phyloP scores from a whole-genome alignment of 2,329 filamentous ascomycete genomes.

The Sporothrix pallida region DNA sequence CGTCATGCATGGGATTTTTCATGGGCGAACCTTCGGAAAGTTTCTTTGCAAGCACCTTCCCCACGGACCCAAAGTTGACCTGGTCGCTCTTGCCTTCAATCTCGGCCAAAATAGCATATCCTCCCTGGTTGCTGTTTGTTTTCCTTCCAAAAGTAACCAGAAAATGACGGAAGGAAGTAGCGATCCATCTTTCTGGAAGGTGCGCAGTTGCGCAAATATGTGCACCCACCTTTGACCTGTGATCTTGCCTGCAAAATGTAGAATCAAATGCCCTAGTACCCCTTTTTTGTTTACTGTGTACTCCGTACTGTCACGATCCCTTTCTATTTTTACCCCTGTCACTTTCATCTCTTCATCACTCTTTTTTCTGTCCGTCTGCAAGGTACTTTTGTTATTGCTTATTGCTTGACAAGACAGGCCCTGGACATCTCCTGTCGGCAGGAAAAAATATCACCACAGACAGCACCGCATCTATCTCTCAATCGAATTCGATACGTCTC shows the following conservation, averaged over 20 bases:
- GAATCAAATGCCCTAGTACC: neutral
- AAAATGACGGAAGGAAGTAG: conserved; percentile 7
- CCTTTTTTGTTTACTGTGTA: neutral
- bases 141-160: neutral
- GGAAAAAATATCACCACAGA: neutral
- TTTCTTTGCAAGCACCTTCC: neutral
- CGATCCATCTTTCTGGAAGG: neutral
- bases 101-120: neutral
- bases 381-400: neutral
- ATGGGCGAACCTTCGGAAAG: neutral
- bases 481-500: conserved; percentile 18
- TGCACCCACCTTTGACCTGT: neutral
- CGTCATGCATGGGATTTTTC: neutral
- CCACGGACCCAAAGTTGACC: neutral
- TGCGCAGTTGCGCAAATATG: neutral
- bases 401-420: neutral
- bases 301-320: neutral
- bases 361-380: neutral
- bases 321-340: conserved; percentile 5
- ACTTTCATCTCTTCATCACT: neutral
- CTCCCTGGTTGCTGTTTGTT: neutral
- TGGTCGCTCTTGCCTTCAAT: conserved; percentile 5
- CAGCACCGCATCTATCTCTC: neutral
- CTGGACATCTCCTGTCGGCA: neutral
- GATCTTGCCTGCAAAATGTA: neutral